Evolutionary conservation across 1,139 yeast species (phyloP), one percentile per base, ranked within the genome.

Genomic region (Pichia sp.): DNA sequence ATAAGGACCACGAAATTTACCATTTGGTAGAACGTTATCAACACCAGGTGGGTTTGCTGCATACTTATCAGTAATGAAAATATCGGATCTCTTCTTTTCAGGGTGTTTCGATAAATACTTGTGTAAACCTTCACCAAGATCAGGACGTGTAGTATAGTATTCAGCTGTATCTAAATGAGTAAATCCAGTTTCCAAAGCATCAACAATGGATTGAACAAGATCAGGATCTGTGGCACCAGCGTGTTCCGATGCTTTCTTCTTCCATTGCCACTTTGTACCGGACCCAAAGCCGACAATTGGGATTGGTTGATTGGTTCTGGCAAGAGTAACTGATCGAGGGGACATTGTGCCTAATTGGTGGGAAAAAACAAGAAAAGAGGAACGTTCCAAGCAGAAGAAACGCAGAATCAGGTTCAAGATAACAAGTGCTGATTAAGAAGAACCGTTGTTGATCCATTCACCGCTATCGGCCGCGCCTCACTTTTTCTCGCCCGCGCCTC

Each of bases 251-350:
- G 59, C 61, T 42, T 68, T 66, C 52, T 72, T 72, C 43, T 66
- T 60, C 57, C 69, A 66, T 53, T 74, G 74, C 83, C 83, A 77
- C 50, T 73, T 72, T 40, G 84, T 76, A 9, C 84, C 84, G 4
- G 80, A 67, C 8, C 84, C 84, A 46, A 61, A 66, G 3, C 67
- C 71, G 14, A 66, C 47, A 19, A 61, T 55, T 24, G 69, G 68
- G 31, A 66, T 53, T 31, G 47, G 34, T 35, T 47, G 49, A 1
- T 60, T 60, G 4, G 62, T 49, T 12, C 49, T 26, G n/a, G 54
- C 49, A 3, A 56, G 31, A 8, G 44, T 39, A 5, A 39, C 5
- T 3, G 28, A 35, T 17, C 22, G 11, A 26, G 10, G 5, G 15
- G 30, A 26, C 17, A n/a, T 25, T 17, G 30, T 4, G 5, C 5